Percentiles rank a stretch among this genome's conserved stretches.
These are phyloP conservation scores for Penicillium canescens DNA, from an alignment of 495 filamentous ascomycete species.

Conservation along the genomic window DNA sequence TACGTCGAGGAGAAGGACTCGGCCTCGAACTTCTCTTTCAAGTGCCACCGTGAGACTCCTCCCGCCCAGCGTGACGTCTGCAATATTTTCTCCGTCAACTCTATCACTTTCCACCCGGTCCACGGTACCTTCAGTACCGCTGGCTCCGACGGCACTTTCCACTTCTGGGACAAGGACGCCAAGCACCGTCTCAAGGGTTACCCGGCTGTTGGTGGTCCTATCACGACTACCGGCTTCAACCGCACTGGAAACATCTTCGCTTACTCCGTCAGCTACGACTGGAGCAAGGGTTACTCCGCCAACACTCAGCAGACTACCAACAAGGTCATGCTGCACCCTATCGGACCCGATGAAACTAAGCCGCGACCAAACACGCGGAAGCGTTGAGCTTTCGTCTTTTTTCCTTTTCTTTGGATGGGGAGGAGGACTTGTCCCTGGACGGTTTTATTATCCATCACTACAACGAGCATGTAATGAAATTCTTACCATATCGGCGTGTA, in stretches of 20 bases:
- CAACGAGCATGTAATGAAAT: constrained; percentile 36
- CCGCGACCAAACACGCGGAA: constrained; percentile 71
- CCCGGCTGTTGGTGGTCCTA: constrained; percentile 78
- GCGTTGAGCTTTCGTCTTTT: constrained; percentile 47
- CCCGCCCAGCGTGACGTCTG: constrained; percentile 61
- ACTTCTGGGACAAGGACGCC: constrained; percentile 88
- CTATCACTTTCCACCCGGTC: constrained; percentile 83
- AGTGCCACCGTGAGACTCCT: constrained; percentile 82
- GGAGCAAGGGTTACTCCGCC: constrained; percentile 81
- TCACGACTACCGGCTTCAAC: constrained; percentile 78
- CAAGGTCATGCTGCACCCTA: constrained; percentile 85
- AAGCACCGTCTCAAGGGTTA: constrained; percentile 87
- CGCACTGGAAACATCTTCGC: constrained; percentile 78
- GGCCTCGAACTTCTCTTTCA: constrained; percentile 84
- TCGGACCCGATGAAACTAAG: constrained; percentile 77
- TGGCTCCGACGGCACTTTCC: constrained; percentile 84
- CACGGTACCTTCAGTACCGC: constrained; percentile 91
- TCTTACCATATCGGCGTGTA: constrained; percentile 28
- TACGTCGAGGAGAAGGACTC: constrained; percentile 86
- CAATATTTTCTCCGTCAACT: constrained; percentile 88
- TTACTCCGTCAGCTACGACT: constrained; percentile 92
- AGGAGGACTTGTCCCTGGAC: constrained; percentile 4
- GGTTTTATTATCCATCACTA: constrained; percentile 16
- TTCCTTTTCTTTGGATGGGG: constrained; percentile 1
- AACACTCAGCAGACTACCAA: constrained; percentile 70